Evolutionary conservation across 805 yeast genomes (phyloP).

Genomic region (Suhomyces xylopsoci): DNA sequence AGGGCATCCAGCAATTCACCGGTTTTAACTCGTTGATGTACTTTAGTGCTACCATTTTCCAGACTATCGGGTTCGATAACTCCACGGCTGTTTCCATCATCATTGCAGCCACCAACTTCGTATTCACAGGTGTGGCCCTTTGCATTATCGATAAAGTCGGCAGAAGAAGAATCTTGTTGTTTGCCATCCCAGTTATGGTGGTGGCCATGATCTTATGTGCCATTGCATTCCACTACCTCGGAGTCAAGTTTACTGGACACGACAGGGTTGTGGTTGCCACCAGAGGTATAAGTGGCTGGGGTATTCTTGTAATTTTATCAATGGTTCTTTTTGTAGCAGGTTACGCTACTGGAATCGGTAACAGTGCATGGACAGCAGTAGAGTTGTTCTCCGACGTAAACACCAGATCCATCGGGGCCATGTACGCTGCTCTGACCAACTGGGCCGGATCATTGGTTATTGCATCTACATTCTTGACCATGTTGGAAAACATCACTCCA

Average conservation of each 20-base stretch:
- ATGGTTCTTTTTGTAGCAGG: conserved; percentile 87
- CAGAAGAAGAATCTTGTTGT: conserved; percentile 73
- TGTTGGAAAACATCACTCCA: conserved; percentile 91
- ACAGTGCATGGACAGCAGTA: conserved; percentile 97
- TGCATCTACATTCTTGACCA: conserved; percentile 88
- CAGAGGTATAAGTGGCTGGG: conserved; percentile 73
- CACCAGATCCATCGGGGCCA: conserved; percentile 89
- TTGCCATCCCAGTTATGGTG: conserved; percentile 86
- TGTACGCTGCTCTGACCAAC: conserved; percentile 87
- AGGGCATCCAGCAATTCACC: conserved; percentile 94
- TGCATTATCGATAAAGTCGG: conserved; percentile 85
- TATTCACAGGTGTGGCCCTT: conserved; percentile 83
- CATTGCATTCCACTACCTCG: conserved; percentile 85
- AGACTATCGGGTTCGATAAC: conserved; percentile 82
- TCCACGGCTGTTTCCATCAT: conserved; percentile 94
- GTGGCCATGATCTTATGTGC: conserved; percentile 75
- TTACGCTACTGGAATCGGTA: conserved; percentile 93
- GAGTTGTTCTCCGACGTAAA: conserved; percentile 87
- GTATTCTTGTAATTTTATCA: conserved; percentile 76
- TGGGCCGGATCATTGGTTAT: conserved; percentile 94
- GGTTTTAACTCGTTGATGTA: conserved; percentile 97
- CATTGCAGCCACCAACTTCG: conserved; percentile 91
- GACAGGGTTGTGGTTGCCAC: conserved; percentile 35
- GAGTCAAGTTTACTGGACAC: conserved; percentile 53
- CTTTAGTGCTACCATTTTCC: conserved; percentile 88